Evolutionary conservation across 768 basidiomycete species (phyloP), one percentile per base, ranked within the genome.

Genomic region (Harrya chromipes): DNA sequence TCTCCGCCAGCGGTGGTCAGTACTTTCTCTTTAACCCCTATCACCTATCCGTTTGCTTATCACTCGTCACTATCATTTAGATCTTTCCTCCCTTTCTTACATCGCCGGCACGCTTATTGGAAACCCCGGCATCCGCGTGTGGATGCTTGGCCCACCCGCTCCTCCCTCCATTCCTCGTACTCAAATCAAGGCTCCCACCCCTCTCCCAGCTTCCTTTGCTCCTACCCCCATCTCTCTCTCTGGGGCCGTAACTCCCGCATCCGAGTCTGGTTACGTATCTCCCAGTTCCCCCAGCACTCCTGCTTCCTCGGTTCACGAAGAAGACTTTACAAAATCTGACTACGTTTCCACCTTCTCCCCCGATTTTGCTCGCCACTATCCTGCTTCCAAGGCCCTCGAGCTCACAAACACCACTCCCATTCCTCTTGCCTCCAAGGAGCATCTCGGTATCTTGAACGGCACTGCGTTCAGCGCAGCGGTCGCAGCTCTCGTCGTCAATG

Each of bases 381-480:
- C 59, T 8, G 63, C 66, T 14, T n/a, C 61, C 19, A 72, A 79
- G 43, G 88, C 85, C 0, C 75, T 90, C 27, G 70, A 73, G 2
- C 73, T 73, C 19, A 83, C 87, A 54, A 69, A 74, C 33, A 80
- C 90, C 23, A 67, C 74, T 38, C 85, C 89, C 2, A 74, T 92
- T 47, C 70, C 80, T 21, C 79, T 90, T 16, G 79, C 74, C 4
- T 83, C 83, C 14, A 90, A 90, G 66, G 88, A 90, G 46, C 87
- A 88, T 55, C 77, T 90, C 13, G 89, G 88, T 12, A 80, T 90
- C 44, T 69, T 90, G 36, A 94, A 94, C 62, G 92, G 91, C 43
- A 91, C 90, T 1, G 87, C 89, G 0, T 91, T 91, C 68, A 87
- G 85, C 29, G 83, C 90, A 0, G 83, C 87, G 7, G 79, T 90